Evolutionary conservation across 2,329 filamentous ascomycete genomes (phyloP), one percentile per base, ranked within the genome.

Genomic region (Fusarium sublunatum): DNA sequence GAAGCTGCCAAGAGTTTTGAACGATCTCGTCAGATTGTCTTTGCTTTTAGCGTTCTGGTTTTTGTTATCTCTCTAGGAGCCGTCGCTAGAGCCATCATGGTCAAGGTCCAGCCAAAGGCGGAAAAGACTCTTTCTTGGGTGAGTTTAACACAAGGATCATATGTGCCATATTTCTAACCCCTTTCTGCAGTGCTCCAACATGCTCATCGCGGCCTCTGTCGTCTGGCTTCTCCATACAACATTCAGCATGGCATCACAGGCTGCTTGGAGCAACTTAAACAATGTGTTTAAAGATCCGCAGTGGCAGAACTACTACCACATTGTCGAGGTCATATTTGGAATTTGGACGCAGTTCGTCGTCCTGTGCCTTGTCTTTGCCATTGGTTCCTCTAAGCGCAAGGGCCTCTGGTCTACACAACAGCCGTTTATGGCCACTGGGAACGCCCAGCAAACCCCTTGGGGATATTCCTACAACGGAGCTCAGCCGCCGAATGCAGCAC

Each of bases 361-460:
- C 4, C 60, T 74, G 7, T 45, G 53, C 11, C 29, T 76, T 11
- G 51, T 74, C 2, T 74, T 73, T 34, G 53, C 56, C 7, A 52
- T 77, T 3, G 74, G 72, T 1, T 46, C 41, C 4, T 68, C 64
- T 8, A 73, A 66, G 19, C 28, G 43, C 6, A 66, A 67, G 7
- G 73, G 73, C 0, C 34, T 76, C 7, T 75, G 72, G 68, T 70
- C 71, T 1, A 61, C 48, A 5, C 58, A 68, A 7, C 59, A 66
- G 12, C 44, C 62, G 5, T 58, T 63, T 25, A 58, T 63, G 58
- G 49, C n/a, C 12, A 41, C 22, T 28, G 45, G 41, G 26, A 53
- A 40, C 8, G 52, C 24, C 35, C 59, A 56, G 22, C 59, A 67
- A 15, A 61, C 52, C 1, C 43, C 63, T 15, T 69, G 65, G 70